Evolutionary conservation across 2,329 filamentous ascomycete species (phyloP).

Genomic region (Trichoderma brevicompactum): DNA sequence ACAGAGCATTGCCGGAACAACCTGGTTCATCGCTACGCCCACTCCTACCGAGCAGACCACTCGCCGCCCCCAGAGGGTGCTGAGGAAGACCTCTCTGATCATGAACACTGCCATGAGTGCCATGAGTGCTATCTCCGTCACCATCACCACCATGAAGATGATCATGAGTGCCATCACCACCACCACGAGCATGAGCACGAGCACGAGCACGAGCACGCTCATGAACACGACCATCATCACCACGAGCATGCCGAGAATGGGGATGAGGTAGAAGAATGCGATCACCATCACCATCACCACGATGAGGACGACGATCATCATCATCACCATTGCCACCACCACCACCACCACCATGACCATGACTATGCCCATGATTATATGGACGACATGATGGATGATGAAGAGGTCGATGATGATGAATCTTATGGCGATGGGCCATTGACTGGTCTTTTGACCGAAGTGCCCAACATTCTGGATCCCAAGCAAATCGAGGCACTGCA

Average conservation of each 20-base stretch:
- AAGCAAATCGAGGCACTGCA: constrained; percentile 95
- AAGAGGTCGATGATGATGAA: constrained; percentile 74
- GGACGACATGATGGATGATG: constrained; percentile 65
- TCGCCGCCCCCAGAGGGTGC: constrained; percentile 43
- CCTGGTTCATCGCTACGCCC: constrained; percentile 60
- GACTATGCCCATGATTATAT: constrained; percentile 52
- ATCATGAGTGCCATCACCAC: constrained; percentile 50
- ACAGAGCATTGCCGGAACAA: constrained; percentile 64
- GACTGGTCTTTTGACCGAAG: constrained; percentile 86
- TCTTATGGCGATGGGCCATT: constrained; percentile 79
- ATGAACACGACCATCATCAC: constrained; percentile 42
- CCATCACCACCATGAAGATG: constrained; percentile 50
- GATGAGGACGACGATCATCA: constrained; percentile 37
- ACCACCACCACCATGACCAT: constrained; percentile 44
- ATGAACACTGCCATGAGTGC: constrained; percentile 45
- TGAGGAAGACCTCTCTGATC: constrained; percentile 47
- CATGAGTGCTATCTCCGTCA: constrained; percentile 38
- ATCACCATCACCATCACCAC: constrained; percentile 47
- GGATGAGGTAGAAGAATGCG: constrained; percentile 52
- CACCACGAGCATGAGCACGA: constrained; percentile 38
- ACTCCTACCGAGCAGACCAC: constrained; percentile 50
- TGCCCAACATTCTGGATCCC: constrained; percentile 90
- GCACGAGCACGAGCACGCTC: constrained; percentile 25
- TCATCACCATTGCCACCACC: constrained; percentile 39
- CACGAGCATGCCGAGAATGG: constrained; percentile 51